Evolutionary conservation across 1,139 yeast species (phyloP), one percentile per base, ranked within the genome.

Genomic region (Nakaseomyces sp.): DNA sequence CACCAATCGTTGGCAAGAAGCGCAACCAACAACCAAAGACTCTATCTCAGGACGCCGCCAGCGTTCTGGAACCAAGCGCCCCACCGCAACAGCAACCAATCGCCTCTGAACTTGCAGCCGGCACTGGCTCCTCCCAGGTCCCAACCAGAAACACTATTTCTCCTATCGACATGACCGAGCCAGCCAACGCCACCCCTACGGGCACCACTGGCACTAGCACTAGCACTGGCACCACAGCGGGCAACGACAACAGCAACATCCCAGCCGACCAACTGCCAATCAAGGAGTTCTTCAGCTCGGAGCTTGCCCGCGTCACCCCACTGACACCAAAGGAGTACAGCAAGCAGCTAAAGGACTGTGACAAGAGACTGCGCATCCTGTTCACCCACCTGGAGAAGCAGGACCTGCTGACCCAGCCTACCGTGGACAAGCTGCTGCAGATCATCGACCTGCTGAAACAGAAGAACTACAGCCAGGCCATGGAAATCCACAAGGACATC

Each of bases 331-430:
- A 77, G 45, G 81, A 77, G 60, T 87, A 77, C 59, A 64, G 72
- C 32, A 81, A 79, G 50, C 96, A 88, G 58, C 76, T 84, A 41
- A 70, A 69, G 43, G 97, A 91, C 61, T 81, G 94, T 62, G 91
- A 80, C 55, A 82, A 82, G 67, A 77, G 97, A 62, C 68, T 91
- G 48, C 75, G 77, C 53, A 74, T 87, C 46, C 70, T 91, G 55
- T 87, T 76, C 63, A 91, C 81, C 55, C 91, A 81, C 57, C 75
- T 91, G 68, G 84, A 83, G 63, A 84, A 81, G 54, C 79, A 76
- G 47, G 91, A 82, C 44, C 66, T 80, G 50, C 65, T 86, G 52
- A 70, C 83, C 1, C 68, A 66, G 7, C 79, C 70, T n/a, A 74
- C 85, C 1, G 66, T 82, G 39, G 69, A 61, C 5, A 72, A 73